Conservation (phyloP, 768 basidiomycete species). For the Clitopilus hobsonii region DNA sequence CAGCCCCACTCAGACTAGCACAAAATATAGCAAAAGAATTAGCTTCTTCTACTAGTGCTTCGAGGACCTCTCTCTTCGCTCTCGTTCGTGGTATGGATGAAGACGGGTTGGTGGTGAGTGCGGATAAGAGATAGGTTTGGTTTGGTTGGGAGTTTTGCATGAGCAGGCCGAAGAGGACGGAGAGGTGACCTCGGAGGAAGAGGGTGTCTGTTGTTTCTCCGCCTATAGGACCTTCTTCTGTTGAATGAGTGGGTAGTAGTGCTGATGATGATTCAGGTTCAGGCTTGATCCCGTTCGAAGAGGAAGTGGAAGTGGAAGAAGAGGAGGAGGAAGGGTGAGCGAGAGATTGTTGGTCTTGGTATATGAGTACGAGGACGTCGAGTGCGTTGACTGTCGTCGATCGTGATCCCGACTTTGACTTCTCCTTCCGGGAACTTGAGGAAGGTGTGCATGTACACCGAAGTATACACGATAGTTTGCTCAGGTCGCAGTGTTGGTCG, state of each 20-base stretch:
- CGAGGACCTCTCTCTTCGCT: conserved; percentile 20
- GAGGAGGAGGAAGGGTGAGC: no score
- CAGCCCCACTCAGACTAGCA: conserved; percentile 15
- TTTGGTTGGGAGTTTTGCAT: conserved; percentile 36
- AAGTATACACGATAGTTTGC: conserved; percentile 41
- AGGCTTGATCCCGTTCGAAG: no score
- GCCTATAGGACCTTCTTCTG: neutral
- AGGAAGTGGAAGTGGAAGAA: no score
- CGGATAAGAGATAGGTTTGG: conserved; percentile 26
- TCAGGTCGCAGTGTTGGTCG: conserved; percentile 44
- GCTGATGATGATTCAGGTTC: conserved; percentile 20
- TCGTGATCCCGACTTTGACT: neutral
- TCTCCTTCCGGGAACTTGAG: neutral
- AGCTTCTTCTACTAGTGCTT: conserved; percentile 37
- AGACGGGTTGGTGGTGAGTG: conserved; percentile 16
- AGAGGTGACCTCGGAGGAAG: conserved; percentile 69
- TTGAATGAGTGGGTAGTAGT: no score
- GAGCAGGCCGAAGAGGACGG: conserved; percentile 64
- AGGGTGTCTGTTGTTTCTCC: conserved; percentile 27
- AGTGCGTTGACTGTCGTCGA: conserved; percentile 41
- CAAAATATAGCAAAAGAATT: conserved; percentile 47
- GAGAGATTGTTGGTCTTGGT: conserved; percentile 29
- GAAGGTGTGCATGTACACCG: conserved; percentile 57
- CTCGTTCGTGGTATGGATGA: no score
- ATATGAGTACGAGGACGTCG: conserved; percentile 46